Conservation (phyloP, 164 flowering plant species). For the Dillenia turbinata region DNA sequence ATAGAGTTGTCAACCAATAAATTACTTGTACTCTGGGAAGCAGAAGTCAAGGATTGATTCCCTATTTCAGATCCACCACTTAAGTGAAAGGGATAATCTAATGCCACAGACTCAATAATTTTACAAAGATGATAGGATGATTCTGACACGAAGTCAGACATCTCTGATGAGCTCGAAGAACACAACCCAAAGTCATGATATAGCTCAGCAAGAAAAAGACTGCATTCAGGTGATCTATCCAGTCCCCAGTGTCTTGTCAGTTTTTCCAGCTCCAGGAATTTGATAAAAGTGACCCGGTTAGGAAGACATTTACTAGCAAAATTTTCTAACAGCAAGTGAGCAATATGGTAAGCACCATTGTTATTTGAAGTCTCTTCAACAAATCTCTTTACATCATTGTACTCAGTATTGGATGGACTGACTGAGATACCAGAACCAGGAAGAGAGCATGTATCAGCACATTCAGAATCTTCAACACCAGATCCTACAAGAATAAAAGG, state of each 20-base stretch:
- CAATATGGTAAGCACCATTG: slow-evolving; percentile 79
- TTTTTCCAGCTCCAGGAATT: slow-evolving; percentile 83
- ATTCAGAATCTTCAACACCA: slow-evolving; percentile 24
- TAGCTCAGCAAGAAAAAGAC: slow-evolving; percentile 89
- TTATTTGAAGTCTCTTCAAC: slow-evolving; percentile 48
- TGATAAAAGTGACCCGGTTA: slow-evolving; percentile 46
- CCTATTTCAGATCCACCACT: slow-evolving; percentile 17
- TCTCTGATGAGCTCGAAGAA: slow-evolving; percentile 32
- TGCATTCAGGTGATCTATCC: slow-evolving; percentile 72
- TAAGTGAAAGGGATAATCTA: slow-evolving; percentile 35
- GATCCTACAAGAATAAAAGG: slow-evolving; percentile 49
- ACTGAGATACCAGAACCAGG: slow-evolving; percentile 19
- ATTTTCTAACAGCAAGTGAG: slow-evolving; percentile 77
- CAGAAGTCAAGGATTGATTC: slow-evolving; percentile 10
- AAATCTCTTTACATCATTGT: slow-evolving; percentile 46
- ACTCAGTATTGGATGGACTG: slow-evolving; percentile 33
- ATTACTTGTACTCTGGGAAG: slow-evolving; percentile 14
- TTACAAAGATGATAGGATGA: slow-evolving; percentile 85
- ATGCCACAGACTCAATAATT: slow-evolving; percentile 72
- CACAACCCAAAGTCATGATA: slow-evolving; percentile 64
- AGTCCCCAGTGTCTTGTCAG: slow-evolving; percentile 65
- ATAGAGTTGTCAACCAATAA: slow-evolving; percentile 11
- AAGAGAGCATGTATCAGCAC: slow-evolving; percentile 16
- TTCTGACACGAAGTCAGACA: slow-evolving; percentile 47
- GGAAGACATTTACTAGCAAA: slow-evolving; percentile 36